Evolutionary conservation across 1,139 yeast genomes (phyloP).

Genomic region (Kurtzmaniella quercitrusa): DNA sequence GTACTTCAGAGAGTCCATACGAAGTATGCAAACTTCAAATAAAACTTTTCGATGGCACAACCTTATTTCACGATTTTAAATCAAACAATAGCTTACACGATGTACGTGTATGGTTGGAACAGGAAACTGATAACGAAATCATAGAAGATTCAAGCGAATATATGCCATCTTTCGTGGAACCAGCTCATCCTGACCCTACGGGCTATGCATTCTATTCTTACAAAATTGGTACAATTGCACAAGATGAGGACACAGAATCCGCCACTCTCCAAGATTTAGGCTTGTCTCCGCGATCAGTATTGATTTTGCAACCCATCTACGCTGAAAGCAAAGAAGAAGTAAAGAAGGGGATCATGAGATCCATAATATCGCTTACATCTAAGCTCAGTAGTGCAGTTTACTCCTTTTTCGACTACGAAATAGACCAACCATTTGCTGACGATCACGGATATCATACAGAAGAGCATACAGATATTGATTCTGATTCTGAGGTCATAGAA

Average conservation of each 20-base stretch:
- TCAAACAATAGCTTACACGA: conserved; percentile 41
- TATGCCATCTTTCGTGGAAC: conserved; percentile 37
- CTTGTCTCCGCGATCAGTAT: conserved; percentile 62
- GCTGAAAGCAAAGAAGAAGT: conserved; percentile 21
- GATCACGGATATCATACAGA: not conserved
- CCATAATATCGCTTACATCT: conserved; percentile 14
- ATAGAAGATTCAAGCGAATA: conserved; percentile 19
- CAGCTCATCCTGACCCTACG: conserved; percentile 30
- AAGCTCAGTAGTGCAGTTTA: conserved; percentile 30
- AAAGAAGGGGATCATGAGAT: conserved; percentile 14
- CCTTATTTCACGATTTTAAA: conserved; percentile 41
- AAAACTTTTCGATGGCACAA: conserved; percentile 52
- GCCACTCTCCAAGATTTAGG: conserved; percentile 43
- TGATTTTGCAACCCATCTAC: conserved; percentile 56
- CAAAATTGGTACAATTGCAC: conserved; percentile 32
- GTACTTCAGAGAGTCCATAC: not conserved
- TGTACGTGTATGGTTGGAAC: conserved; percentile 64
- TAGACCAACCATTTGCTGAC: conserved; percentile 14
- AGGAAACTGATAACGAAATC: conserved; percentile 38
- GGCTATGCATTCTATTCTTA: conserved; percentile 39
- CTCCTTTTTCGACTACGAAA: conserved; percentile 43
- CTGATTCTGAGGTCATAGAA: conserved; percentile 12
- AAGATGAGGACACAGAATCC: conserved; percentile 51
- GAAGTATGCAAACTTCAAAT: conserved; percentile 43
- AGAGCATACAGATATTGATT: not conserved